Conservation (phyloP, 176 grass and related monocot genomes). For the Chloris gayana region DNA sequence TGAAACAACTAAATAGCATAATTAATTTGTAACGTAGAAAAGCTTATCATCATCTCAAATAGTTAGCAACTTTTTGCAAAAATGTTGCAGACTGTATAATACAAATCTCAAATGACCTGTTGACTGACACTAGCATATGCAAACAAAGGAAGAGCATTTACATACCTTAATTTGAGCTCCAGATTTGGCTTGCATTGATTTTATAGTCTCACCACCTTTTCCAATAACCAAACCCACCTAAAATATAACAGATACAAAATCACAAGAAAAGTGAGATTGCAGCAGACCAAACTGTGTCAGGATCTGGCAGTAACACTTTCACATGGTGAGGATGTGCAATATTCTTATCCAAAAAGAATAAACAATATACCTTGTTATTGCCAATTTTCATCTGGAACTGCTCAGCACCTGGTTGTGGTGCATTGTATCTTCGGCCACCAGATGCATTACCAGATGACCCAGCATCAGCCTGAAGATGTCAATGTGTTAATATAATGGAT, state of each 20-base stretch:
- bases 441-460: slow-evolving; percentile 60
- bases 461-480: slow-evolving; percentile 70
- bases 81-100: neutral
- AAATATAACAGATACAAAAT: neutral
- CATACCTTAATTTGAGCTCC: slow-evolving; percentile 93
- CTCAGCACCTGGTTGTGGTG: slow-evolving; percentile 64
- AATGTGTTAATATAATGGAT: neutral
- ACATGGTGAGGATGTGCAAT: neutral
- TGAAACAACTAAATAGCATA: neutral
- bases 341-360: neutral
- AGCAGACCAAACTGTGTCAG: neutral
- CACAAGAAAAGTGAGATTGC: neutral
- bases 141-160: neutral
- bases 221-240: slow-evolving; percentile 97
- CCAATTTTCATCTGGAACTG: slow-evolving; percentile 90
- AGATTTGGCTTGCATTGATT: slow-evolving; percentile 88
- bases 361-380: slow-evolving; percentile 75
- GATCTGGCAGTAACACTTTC: neutral
- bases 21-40: neutral
- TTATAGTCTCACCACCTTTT: slow-evolving; percentile 94
- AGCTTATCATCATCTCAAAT: neutral
- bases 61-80: neutral
- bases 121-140: neutral
- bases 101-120: neutral
- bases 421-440: slow-evolving; percentile 50